phyloP scores from a whole-genome alignment of 768 basidiomycete species.

The Bullera alba region DNA sequence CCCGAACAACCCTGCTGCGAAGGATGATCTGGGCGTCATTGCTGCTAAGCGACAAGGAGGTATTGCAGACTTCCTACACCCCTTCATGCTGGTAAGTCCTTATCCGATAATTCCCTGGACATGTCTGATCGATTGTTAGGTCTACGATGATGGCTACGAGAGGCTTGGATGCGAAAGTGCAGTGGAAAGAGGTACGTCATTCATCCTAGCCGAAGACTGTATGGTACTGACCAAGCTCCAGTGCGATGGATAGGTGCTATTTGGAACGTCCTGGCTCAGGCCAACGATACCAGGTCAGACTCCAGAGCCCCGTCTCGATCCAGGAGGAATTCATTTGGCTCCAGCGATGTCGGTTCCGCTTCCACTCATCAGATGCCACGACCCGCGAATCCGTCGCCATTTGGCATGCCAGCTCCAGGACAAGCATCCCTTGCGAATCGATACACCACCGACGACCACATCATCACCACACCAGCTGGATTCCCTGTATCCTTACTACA shows the following conservation, averaged over 20 bases:
- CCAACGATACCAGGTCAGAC: slow-evolving; percentile 9
- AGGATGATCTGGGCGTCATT: slow-evolving; percentile 78
- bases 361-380: slow-evolving; percentile 24
- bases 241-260: slow-evolving; percentile 87
- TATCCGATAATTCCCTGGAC: neutral
- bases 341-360: slow-evolving; percentile 21
- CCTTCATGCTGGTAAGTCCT: slow-evolving; percentile 63
- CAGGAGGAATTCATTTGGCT: slow-evolving; percentile 7
- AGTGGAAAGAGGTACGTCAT: slow-evolving; percentile 54
- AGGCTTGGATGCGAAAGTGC: slow-evolving; percentile 81
- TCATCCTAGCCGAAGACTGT: neutral
- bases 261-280: slow-evolving; percentile 55
- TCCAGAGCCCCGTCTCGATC: slow-evolving; percentile 10
- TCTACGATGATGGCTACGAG: slow-evolving; percentile 85
- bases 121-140: slow-evolving; percentile 17
- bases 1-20: slow-evolving; percentile 69
- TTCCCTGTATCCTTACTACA: slow-evolving; percentile 29
- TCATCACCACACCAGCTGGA: slow-evolving; percentile 37
- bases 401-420: neutral
- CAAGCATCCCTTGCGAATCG: slow-evolving; percentile 5
- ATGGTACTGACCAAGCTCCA: slow-evolving; percentile 8
- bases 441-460: slow-evolving; percentile 29
- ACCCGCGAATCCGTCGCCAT: slow-evolving; percentile 6
- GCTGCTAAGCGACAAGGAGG: slow-evolving; percentile 56
- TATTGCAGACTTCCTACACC: slow-evolving; percentile 64